Base-by-base conservation (phyloP, 805 yeast species). In the Grigorovia yakushimaensis region DNA sequence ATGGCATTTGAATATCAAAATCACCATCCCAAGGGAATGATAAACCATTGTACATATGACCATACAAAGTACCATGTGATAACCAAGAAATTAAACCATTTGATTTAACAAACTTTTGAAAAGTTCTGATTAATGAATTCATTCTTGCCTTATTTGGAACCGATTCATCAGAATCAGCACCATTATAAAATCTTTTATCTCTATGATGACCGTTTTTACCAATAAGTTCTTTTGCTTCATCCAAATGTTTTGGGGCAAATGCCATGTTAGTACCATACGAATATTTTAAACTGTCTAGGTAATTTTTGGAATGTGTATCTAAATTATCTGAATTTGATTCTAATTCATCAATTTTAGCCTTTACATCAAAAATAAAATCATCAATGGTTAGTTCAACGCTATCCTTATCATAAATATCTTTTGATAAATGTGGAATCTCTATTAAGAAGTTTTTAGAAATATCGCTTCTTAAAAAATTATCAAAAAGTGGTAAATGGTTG, bases 1-100 rank as follows among this genome's bases (percentile, higher is more conserved):
- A 66, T 1, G 86, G 77, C 69, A 81, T 72, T 53, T 81, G 83
- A 22, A 81, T 79, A 64, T 81, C 88, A 44, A 77, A 64, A 59
- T 81, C 88, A 47, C 72, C 69, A 58, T 81, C 88, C 84, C 85
- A 81, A 1, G 84, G 83, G 59, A 81, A 71, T 6, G 70, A 65
- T 46, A 76, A 52, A 0, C 86, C 85, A 56, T 79, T 78, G 76
- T 84, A 78, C 52, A 77, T 67, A 77, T 84, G 79, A 10, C 82
- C 78, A 38, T 79, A 67, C 51, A 81, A 65, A 1, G 83, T 67
- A 1, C 88, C 88, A 58, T 81, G 85, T 1, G 83, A 83, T 7
- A 80, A 66, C 85, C 83, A 80, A 4, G 83, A 70, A 9, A 69
- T 62, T 8, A 78, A 51, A 1, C 77, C 78, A 42, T 70, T 62